Conservation (phyloP, 139 green algal genomes). For the Desmodesmus armatus region DNA sequence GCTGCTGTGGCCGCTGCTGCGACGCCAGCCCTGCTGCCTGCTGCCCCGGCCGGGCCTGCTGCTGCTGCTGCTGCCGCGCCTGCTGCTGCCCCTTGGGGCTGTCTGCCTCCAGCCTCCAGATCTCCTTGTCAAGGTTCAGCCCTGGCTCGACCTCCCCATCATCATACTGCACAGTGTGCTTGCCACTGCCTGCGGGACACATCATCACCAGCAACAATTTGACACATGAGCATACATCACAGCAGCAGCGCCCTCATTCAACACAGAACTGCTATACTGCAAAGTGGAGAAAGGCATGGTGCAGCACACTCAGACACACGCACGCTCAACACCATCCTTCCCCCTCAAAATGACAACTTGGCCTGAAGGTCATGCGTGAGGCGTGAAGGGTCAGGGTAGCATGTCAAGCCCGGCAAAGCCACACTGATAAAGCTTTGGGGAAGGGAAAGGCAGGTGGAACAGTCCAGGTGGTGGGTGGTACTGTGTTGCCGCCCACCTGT, state of each 20-base stretch:
- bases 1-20: neutral
- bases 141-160: slow-evolving; percentile 1
- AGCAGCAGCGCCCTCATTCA: neutral
- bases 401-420: neutral
- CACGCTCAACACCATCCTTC: too few species aligned
- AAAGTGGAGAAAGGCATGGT: too few species aligned
- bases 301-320: too few species aligned
- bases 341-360: too few species aligned
- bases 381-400: too few species aligned
- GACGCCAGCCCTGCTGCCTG: neutral
- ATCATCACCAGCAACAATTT: neutral
- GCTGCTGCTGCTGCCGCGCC: neutral
- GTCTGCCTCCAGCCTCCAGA: neutral
- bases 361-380: too few species aligned
- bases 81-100: neutral
- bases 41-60: neutral
- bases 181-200: neutral
- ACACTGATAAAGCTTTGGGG: slow-evolving; percentile 5
- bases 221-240: neutral
- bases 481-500: neutral
- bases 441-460: too few species aligned
- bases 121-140: neutral
- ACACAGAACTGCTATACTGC: too few species aligned
- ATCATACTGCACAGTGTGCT: slow-evolving; percentile 3
- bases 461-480: too few species aligned